Evolutionary conservation across 805 yeast species (phyloP).

Genomic region (Saturnispora sekii): DNA sequence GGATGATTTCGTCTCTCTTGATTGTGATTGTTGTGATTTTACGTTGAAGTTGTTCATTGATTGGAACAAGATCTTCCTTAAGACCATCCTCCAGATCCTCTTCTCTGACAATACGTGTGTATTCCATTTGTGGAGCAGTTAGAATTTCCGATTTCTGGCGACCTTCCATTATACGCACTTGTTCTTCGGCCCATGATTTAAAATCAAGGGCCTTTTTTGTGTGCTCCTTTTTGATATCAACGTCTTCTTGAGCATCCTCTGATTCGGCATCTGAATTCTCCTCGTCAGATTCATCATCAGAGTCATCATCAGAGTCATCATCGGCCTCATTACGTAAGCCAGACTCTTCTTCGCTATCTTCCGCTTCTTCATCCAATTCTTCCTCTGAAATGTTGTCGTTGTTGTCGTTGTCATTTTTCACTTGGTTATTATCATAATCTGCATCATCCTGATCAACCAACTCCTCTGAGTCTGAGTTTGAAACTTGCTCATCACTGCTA

Average conservation of each 20-base stretch:
- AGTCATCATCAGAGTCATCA: conserved; percentile 26
- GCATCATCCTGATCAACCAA: conserved; percentile 20
- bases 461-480: conserved; percentile 12
- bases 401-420: conserved; percentile 13
- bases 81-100: conserved; percentile 69
- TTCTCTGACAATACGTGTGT: conserved; percentile 46
- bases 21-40: conserved; percentile 63
- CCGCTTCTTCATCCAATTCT: conserved; percentile 3
- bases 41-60: conserved; percentile 43
- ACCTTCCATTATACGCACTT: conserved; percentile 56
- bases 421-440: conserved; percentile 15
- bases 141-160: conserved; percentile 40
- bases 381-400: conserved; percentile 11
- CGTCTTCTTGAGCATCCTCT: conserved; percentile 22
- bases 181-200: conserved; percentile 81
- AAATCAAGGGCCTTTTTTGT: conserved; percentile 51
- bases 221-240: conserved; percentile 33
- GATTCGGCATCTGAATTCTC: conserved; percentile 26
- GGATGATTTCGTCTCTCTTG: conserved; percentile 55
- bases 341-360: conserved; percentile 15
- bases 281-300: conserved; percentile 19
- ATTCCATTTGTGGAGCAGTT: conserved; percentile 41
- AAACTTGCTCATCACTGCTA: conserved; percentile 3
- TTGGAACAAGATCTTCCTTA: conserved; percentile 49
- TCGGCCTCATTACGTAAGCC: conserved; percentile 15